Evolutionary conservation across 2,329 filamentous ascomycete species (phyloP), one percentile per base, ranked within the genome.

Genomic region (Fusarium nodosum): DNA sequence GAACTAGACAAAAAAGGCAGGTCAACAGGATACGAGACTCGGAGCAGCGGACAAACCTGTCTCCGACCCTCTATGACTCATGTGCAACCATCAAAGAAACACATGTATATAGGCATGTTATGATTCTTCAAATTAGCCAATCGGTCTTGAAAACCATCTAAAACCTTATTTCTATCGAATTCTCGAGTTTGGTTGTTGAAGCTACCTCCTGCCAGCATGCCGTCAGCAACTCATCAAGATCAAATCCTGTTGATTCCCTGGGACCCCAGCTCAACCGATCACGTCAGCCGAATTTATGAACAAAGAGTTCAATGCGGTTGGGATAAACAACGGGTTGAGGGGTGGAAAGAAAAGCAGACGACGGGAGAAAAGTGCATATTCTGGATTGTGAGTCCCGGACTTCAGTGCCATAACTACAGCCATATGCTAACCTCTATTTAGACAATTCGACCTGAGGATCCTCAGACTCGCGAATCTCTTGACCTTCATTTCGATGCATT

Each of bases 251-350:
- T 75, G 4, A 47, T 75, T 5, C 73, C 73, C 8, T 75, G 73
- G 73, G 73, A 75, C 11, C 70, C 72, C 1, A 42, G 61, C 7
- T 74, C 72, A 3, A 16, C 36, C 1, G 53, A 71, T 1, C 73
- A 75, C 12, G 30, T 65, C 12, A 31, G 47, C 3, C 48, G 54
- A 1, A 47, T 75, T 4, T 24, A 60, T 8, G 38, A 69, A 18
- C 73, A 75, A 13, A 63, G 73, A 3, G 36, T 64, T 1, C 61
- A 63, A 26, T 75, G 73, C 11, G 73, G 73, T 1, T 75, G 73
- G 73, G 60, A 75, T 16, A 28, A 44, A 12, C 52, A 71, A 1
- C 42, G 67, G 6, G 46, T 75, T 10, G 57, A 68, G 3, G 38
- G 53, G 3, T 75, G 73, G 73, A 61, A 34, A 18, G 22, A 46